phyloP scores from a whole-genome alignment of 2,329 filamentous ascomycete genomes.

The Venturiaceae sp. region DNA sequence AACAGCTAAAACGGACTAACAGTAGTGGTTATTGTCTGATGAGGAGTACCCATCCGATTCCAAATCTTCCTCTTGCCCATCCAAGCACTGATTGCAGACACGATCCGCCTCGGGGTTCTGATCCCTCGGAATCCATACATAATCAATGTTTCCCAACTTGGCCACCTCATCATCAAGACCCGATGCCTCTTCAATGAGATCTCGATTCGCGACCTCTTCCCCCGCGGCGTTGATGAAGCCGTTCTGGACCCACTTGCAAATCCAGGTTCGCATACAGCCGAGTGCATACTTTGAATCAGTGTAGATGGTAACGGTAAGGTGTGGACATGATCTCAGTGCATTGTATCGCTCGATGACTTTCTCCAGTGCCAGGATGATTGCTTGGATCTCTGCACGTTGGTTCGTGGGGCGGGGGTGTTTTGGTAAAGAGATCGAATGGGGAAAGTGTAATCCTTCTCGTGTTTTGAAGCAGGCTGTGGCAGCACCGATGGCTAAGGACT shows the following conservation, averaged over 20 bases:
- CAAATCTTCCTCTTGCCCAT: slow-evolving; percentile 15
- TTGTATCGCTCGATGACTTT: slow-evolving; percentile 12
- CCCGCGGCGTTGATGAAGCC: slow-evolving; percentile 23
- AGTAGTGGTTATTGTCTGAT: too few species aligned
- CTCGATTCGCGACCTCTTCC: slow-evolving; percentile 22
- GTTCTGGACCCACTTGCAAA: slow-evolving; percentile 22
- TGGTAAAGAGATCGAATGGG: slow-evolving; percentile 4
- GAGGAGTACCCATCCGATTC: too few species aligned
- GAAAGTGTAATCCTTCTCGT: not conserved
- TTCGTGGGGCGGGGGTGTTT: slow-evolving; percentile 17
- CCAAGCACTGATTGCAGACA: slow-evolving; percentile 20
- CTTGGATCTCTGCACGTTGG: slow-evolving; percentile 26
- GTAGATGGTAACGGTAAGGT: slow-evolving; percentile 19
- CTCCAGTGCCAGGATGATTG: slow-evolving; percentile 9
- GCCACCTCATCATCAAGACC: slow-evolving; percentile 17
- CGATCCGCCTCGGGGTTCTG: slow-evolving; percentile 23
- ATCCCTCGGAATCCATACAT: slow-evolving; percentile 22
- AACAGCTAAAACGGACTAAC: too few species aligned
- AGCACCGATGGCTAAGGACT: slow-evolving; percentile 16
- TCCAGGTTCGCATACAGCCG: slow-evolving; percentile 22
- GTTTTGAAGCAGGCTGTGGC: slow-evolving; percentile 19
- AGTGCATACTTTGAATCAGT: slow-evolving; percentile 28
- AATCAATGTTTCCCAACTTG: slow-evolving; percentile 20
- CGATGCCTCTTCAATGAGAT: slow-evolving; percentile 22
- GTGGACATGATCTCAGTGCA: slow-evolving; percentile 11